These are phyloP conservation scores for Plasmodium yoelii DNA, from an alignment of 169 alveolate species.

Conservation along the genomic window DNA sequence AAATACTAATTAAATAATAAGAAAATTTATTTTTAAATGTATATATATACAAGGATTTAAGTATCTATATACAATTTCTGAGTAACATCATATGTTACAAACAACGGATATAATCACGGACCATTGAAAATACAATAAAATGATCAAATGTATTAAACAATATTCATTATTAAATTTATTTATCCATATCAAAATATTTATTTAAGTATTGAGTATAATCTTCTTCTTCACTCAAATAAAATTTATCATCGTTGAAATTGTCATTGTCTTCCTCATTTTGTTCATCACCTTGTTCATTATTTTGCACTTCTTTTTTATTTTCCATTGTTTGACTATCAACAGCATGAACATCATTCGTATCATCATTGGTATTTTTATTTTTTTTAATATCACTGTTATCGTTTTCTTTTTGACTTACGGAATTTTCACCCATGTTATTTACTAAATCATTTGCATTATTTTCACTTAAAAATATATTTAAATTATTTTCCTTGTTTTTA, in stretches of 20 bases:
- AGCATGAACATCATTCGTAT: background rate
- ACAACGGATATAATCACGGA: background rate
- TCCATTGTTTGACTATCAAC: background rate
- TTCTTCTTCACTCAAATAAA: constrained; percentile 68
- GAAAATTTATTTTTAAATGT: background rate
- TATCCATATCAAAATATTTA: constrained; percentile 65
- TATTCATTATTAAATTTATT: background rate
- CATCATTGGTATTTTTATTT: background rate
- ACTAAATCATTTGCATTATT: background rate
- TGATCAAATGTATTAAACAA: background rate
- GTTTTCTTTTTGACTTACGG: background rate
- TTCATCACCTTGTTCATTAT: background rate
- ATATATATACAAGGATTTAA: background rate
- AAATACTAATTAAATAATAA: constrained; percentile 4
- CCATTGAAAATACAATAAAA: background rate
- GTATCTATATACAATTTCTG: too few species aligned
- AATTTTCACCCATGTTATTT: background rate
- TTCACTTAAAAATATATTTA: background rate
- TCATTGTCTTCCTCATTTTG: constrained; percentile 6
- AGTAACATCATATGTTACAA: too few species aligned
- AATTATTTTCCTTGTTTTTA: background rate
- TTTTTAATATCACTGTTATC: background rate
- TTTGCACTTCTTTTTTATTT: constrained; percentile 5
- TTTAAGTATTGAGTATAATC: constrained; percentile 73
- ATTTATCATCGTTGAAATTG: constrained; percentile 40